Evolutionary conservation across 2,329 filamentous ascomycete species (phyloP).

Genomic region (Arthrobotrys entomopaga): DNA sequence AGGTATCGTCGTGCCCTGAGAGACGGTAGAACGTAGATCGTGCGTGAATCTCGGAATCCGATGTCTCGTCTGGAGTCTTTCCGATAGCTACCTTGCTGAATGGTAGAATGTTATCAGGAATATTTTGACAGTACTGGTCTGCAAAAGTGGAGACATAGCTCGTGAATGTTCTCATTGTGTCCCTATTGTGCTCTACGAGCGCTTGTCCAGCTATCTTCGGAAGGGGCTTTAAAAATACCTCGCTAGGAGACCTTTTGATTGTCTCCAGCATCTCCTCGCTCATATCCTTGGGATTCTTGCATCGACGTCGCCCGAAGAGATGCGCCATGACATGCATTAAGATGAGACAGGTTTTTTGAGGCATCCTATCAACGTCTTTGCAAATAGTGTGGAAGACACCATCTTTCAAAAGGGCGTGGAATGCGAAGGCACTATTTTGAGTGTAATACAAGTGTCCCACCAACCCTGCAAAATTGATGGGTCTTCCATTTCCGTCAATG

Average conservation of each 20-base stretch:
- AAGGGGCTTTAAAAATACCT: constrained; percentile 73
- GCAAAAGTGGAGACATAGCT: constrained; percentile 76
- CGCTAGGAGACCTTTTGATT: constrained; percentile 69
- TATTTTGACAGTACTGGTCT: constrained; percentile 69
- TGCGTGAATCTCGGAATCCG: constrained; percentile 56
- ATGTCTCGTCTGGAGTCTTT: constrained; percentile 20
- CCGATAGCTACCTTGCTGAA: constrained; percentile 63
- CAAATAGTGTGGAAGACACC: constrained; percentile 77
- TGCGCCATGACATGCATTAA: constrained; percentile 77
- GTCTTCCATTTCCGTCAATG: constrained; percentile 70
- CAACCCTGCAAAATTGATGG: constrained; percentile 77
- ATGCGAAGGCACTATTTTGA: constrained; percentile 78
- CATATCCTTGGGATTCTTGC: constrained; percentile 58
- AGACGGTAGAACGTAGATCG: constrained; percentile 77
- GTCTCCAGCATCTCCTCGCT: constrained; percentile 65
- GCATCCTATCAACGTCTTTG: constrained; percentile 67
- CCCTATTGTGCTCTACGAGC: constrained; percentile 71
- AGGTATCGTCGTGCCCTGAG: constrained; percentile 74
- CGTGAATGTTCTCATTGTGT: constrained; percentile 74
- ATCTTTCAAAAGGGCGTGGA: constrained; percentile 76
- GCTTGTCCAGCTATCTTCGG: constrained; percentile 69
- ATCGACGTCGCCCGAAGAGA: constrained; percentile 70
- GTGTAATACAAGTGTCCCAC: constrained; percentile 80
- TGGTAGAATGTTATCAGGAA: constrained; percentile 69
- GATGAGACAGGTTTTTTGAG: constrained; percentile 67